Percentiles rank a stretch among this genome's conserved stretches.
Conservation (phyloP, 371 early-diverging fungal genomes). For the Mucor sp. region DNA sequence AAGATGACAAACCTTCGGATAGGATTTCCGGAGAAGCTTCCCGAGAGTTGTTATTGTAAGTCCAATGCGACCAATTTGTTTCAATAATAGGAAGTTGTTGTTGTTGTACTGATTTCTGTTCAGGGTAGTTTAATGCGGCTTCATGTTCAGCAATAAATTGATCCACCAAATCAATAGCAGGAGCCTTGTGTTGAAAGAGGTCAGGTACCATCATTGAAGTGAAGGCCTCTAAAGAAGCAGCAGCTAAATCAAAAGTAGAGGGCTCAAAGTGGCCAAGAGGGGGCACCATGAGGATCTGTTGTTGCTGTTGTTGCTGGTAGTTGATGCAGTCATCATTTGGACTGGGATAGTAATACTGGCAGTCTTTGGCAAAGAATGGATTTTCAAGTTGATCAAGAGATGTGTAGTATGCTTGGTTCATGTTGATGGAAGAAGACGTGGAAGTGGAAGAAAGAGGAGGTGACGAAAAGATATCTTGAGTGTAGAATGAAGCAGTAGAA, state of each 20-base stretch:
- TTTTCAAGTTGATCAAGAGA: conserved; percentile 19
- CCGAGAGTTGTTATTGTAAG: conserved; percentile 21
- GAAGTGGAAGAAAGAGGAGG: conserved; percentile 7
- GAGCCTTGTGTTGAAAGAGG: conserved; percentile 6
- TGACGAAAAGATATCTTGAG: conserved; percentile 15
- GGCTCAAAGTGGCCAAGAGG: conserved; percentile 23
- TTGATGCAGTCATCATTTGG: conserved; percentile 7
- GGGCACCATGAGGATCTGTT: conserved; percentile 23
- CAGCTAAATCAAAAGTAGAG: neutral
- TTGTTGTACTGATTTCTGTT: conserved; percentile 1
- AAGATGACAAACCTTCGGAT: conserved; percentile 13
- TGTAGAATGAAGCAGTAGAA: conserved; percentile 1
- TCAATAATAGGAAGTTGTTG: conserved; percentile 5
- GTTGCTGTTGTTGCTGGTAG: conserved; percentile 7
- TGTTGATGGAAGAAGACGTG: neutral
- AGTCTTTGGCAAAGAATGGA: conserved; percentile 1
- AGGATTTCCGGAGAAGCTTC: conserved; percentile 21
- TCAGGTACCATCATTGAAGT: conserved; percentile 10
- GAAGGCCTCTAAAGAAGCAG: conserved; percentile 1
- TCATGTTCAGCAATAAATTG: conserved; percentile 35
- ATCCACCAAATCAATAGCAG: conserved; percentile 24
- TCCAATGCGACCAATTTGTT: conserved; percentile 30
- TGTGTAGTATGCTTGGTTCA: conserved; percentile 22
- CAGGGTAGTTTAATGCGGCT: conserved; percentile 21
- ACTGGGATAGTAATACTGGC: conserved; percentile 19